Percentiles rank a stretch among this genome's conserved stretches.
Evolutionary conservation across 805 yeast genomes (phyloP).

Genomic region (Kodamaea jinghongensis): DNA sequence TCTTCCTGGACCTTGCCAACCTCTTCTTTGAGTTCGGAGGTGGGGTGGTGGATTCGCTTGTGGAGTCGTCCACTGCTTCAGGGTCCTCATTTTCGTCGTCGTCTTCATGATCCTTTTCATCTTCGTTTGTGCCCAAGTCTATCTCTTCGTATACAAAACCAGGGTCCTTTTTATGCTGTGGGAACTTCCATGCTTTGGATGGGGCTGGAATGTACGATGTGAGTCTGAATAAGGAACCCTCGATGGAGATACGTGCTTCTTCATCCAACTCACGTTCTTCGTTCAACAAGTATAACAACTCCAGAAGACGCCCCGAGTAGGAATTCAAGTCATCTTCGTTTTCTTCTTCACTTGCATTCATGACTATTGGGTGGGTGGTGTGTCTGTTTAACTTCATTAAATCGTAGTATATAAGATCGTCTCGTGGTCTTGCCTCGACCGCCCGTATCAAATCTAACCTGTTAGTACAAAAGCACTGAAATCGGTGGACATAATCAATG

Average conservation of each 20-base stretch:
- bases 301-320: conserved; percentile 32
- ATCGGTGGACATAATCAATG: conserved; percentile 1
- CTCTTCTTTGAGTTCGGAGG: conserved; percentile 9
- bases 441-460: conserved; percentile 4
- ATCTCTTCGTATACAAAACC: conserved; percentile 1
- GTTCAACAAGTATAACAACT: conserved; percentile 26
- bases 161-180: background rate
- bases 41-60: conserved; percentile 5
- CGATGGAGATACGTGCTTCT: conserved; percentile 26
- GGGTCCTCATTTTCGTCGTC: conserved; percentile 4
- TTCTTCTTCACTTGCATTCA: conserved; percentile 5
- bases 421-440: conserved; percentile 1
- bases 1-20: conserved; percentile 5
- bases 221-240: conserved; percentile 23
- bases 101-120: conserved; percentile 4
- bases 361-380: conserved; percentile 10
- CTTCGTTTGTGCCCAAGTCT: no score
- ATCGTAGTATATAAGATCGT: conserved; percentile 33
- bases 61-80: background rate
- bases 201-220: conserved; percentile 27
- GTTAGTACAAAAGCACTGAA: background rate
- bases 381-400: conserved; percentile 32
- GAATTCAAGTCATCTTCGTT: conserved; percentile 22
- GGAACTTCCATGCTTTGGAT: conserved; percentile 11
- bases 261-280: conserved; percentile 31